Percentiles rank a stretch among this genome's conserved stretches.
These are phyloP conservation scores for Pilasporangium apinafurcum DNA, from an alignment of 352 stramenopile species.

Conservation along the genomic window DNA sequence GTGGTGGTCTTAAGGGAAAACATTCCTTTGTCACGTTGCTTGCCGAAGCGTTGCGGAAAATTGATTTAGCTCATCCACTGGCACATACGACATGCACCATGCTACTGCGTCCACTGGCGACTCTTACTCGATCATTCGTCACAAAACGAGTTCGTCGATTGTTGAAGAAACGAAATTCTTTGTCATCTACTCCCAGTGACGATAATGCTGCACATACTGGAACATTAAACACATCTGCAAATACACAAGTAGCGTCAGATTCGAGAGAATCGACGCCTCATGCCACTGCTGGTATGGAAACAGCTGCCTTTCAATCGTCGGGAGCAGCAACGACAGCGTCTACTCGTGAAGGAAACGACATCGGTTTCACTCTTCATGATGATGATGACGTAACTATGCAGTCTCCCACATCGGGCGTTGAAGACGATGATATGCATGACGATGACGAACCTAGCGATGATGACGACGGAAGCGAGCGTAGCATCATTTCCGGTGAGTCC, in stretches of 20 bases:
- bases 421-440: slow-evolving; percentile 56
- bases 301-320: neutral
- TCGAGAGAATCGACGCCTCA: too few species aligned
- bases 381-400: slow-evolving; percentile 65
- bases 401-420: slow-evolving; percentile 32
- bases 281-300: neutral
- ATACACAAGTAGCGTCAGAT: too few species aligned
- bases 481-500: slow-evolving; percentile 47
- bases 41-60: slow-evolving; percentile 68
- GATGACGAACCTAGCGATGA: slow-evolving; percentile 43
- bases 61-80: slow-evolving; percentile 71
- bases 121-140: slow-evolving; percentile 75
- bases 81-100: slow-evolving; percentile 72
- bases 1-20: slow-evolving; percentile 58
- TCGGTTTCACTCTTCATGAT: slow-evolving; percentile 4
- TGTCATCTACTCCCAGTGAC: neutral
- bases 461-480: slow-evolving; percentile 50
- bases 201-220: neutral
- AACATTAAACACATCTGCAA: neutral
- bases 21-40: slow-evolving; percentile 75
- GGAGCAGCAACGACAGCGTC: neutral
- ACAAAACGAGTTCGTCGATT: slow-evolving; percentile 62
- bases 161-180: slow-evolving; percentile 46
- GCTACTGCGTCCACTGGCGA: slow-evolving; percentile 73
- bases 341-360: too few species aligned